Evolutionary conservation across 306 rosid species (phyloP), one percentile per base, ranked within the genome.

Genomic region (Glycine tomentella): DNA sequence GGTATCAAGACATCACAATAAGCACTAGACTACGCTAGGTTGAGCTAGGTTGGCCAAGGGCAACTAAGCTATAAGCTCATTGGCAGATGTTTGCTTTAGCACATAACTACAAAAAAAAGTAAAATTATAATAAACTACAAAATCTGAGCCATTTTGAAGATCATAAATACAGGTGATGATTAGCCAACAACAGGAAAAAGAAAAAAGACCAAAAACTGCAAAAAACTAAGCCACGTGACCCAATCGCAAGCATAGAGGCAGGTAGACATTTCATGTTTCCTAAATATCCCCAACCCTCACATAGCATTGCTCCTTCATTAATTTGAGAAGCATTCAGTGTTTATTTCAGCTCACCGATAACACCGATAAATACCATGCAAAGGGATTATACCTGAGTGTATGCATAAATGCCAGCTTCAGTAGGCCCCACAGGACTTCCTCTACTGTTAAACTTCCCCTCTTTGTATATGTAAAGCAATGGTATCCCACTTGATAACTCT

Each of bases 331-430:
- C 38, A 72, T 48, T 45, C 36, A 14, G 3, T 25, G 61, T 9
- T 63, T 74, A 42, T 68, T 75, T 69, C 49, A 74, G 38, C 40
- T 56, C 58, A 42, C 44, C 70, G 36, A 63, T 42, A 61, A 76
- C 50, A 69, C 42, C 40, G 67, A 63, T 25, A 25, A 25, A 25
- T 25, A 25, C 2, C 31, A 25, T 25, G 69, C 63, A 57, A 72
- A 66, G 61, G 38, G 76, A 73, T 15, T 85, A 14, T 86, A 93
- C 99, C 94, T 84, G 88, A 65, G 96, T 90, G 81, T 93, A 91
- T 9, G 99, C 99, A 76, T 93, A 95, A 89, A 93, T 96, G 40
- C 98, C 94, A 61, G 94, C 92, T 89, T 95, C 97, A 6, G 99
- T 84, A 65, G 91, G 90, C 53, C 91, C 98, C 8, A 91, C 89